Percentiles rank a stretch among this genome's conserved stretches.
Evolutionary conservation across 108 stramenopile species (phyloP).

Genomic region (Nitzschia sp.): DNA sequence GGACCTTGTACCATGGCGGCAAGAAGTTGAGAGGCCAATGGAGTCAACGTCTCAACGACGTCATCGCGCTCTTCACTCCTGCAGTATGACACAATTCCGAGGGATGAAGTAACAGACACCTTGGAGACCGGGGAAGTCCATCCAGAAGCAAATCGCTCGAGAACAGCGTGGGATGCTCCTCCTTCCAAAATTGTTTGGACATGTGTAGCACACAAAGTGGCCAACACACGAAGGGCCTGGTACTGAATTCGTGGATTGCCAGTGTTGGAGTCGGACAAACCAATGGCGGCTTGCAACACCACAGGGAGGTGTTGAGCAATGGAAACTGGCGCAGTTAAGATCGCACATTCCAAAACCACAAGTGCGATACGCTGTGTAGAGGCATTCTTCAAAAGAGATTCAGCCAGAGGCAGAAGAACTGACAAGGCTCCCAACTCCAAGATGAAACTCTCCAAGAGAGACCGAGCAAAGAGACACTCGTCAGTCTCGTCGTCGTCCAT

Average conservation of each 20-base stretch:
- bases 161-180: slow-evolving; percentile 34
- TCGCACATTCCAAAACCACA: slow-evolving; percentile 55
- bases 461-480: slow-evolving; percentile 50
- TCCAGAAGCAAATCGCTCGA: slow-evolving; percentile 37
- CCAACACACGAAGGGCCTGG: slow-evolving; percentile 67
- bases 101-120: slow-evolving; percentile 64
- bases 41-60: slow-evolving; percentile 35
- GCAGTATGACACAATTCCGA: slow-evolving; percentile 63
- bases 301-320: slow-evolving; percentile 55
- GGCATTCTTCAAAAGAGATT: slow-evolving; percentile 46
- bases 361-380: slow-evolving; percentile 47
- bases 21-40: slow-evolving; percentile 52
- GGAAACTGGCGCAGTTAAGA: slow-evolving; percentile 58
- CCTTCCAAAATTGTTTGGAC: slow-evolving; percentile 9
- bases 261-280: slow-evolving; percentile 19
- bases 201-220: slow-evolving; percentile 52
- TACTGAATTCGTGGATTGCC: slow-evolving; percentile 53
- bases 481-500: slow-evolving; percentile 46
- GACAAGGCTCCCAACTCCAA: slow-evolving; percentile 53
- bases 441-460: slow-evolving; percentile 56
- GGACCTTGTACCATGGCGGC: slow-evolving; percentile 58
- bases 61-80: slow-evolving; percentile 38
- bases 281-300: slow-evolving; percentile 48
- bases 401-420: slow-evolving; percentile 49
- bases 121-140: slow-evolving; percentile 48